A percentile compares a stretch with the other conserved stretches of the same genome.
phyloP scores from a whole-genome alignment of 2,329 filamentous ascomycete species.

The Dactylella cylindrospora region DNA sequence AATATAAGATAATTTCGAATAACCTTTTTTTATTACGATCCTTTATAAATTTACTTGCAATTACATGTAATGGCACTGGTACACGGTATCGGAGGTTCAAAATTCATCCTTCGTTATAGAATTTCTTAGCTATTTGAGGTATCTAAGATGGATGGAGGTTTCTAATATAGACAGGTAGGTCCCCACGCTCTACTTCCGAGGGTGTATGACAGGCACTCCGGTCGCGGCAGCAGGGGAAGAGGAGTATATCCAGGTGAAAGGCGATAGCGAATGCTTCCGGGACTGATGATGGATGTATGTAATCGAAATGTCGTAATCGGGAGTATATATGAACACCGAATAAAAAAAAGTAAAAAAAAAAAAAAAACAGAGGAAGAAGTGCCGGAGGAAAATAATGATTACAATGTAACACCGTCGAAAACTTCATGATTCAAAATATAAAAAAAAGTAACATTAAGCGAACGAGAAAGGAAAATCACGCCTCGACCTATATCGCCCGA shows the following conservation, averaged over 20 bases:
- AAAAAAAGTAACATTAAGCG: too few relatives aligned
- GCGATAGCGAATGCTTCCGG: neutral
- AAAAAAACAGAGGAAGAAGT: slow-evolving; percentile 16
- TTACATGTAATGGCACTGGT: too few relatives aligned
- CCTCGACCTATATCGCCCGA: slow-evolving; percentile 20
- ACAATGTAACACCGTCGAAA: too few relatives aligned
- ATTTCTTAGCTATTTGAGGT: too few relatives aligned
- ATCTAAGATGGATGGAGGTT: neutral
- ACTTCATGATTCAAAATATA: too few relatives aligned
- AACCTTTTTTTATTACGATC: too few relatives aligned
- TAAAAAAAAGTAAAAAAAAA: slow-evolving; percentile 19
- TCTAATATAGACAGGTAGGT: neutral
- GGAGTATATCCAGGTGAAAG: neutral
- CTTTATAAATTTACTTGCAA: too few relatives aligned
- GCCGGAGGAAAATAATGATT: too few relatives aligned
- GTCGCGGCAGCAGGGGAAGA: neutral
- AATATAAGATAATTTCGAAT: too few relatives aligned
- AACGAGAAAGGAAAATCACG: slow-evolving; percentile 27
- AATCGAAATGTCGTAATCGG: neutral
- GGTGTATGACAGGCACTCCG: neutral
- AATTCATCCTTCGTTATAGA: too few relatives aligned
- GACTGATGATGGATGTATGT: neutral
- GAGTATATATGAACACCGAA: slow-evolving; percentile 45
- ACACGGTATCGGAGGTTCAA: too few relatives aligned
- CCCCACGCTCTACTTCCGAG: neutral